A percentile compares a stretch with the other conserved stretches of the same genome.
Conservation (phyloP, 441 rosid species). For the Hypseocharis bilobata region DNA sequence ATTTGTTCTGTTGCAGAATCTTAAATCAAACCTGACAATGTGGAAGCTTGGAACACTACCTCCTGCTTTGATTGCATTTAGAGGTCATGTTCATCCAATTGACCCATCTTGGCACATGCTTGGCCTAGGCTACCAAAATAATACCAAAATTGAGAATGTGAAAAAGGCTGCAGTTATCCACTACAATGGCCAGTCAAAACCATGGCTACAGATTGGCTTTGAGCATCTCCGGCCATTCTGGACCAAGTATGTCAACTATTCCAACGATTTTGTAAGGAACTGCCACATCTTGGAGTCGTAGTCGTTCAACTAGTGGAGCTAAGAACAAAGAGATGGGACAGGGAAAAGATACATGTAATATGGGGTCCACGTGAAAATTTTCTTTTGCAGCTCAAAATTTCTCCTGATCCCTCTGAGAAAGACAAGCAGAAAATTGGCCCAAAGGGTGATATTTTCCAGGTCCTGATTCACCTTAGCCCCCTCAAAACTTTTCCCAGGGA, state of each 20-base stretch:
- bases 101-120: slow-evolving; percentile 97
- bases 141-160: slow-evolving; percentile 53
- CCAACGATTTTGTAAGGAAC: slow-evolving; percentile 77
- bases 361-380: slow-evolving; percentile 20
- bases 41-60: slow-evolving; percentile 99
- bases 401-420: slow-evolving; percentile 24
- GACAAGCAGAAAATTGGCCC: slow-evolving; percentile 25
- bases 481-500: slow-evolving; percentile 14
- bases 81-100: slow-evolving; percentile 72
- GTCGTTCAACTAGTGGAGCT: slow-evolving; percentile 28
- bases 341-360: slow-evolving; percentile 21
- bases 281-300: slow-evolving; percentile 81
- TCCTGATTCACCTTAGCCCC: slow-evolving; percentile 27
- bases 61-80: slow-evolving; percentile 91
- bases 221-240: slow-evolving; percentile 96
- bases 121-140: slow-evolving; percentile 86
- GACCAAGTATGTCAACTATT: slow-evolving; percentile 84
- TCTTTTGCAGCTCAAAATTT: slow-evolving; percentile 21
- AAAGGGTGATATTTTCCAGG: slow-evolving; percentile 22
- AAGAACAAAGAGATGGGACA: slow-evolving; percentile 27
- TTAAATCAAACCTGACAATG: slow-evolving; percentile 77
- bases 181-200: slow-evolving; percentile 95
- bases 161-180: slow-evolving; percentile 86
- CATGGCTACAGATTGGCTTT: slow-evolving; percentile 90
- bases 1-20: slow-evolving; percentile 48